Evolutionary conservation across 1,139 yeast genomes (phyloP).

Genomic region (Magnusiomyces magnusii): DNA sequence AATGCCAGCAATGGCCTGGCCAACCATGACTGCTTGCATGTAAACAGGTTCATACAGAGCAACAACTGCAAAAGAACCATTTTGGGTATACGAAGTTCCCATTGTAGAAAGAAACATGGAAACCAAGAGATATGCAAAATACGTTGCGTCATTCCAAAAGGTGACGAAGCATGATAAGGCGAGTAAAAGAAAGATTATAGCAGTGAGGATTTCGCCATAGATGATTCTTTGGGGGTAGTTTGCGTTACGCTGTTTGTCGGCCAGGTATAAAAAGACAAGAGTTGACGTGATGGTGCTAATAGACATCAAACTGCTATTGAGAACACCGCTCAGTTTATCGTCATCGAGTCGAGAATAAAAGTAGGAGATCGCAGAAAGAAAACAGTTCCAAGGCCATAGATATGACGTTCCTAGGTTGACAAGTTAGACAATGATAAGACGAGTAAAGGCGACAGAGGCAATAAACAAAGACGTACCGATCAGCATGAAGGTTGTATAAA

Average conservation of each 20-base stretch:
- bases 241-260: conserved; percentile 58
- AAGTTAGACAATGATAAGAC: conserved; percentile 8
- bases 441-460: too few relatives aligned
- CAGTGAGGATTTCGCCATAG: conserved; percentile 51
- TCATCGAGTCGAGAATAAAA: conserved; percentile 48
- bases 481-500: neutral
- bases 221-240: conserved; percentile 54
- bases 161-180: conserved; percentile 33
- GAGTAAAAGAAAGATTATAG: conserved; percentile 44
- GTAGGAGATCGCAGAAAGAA: conserved; percentile 78
- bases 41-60: conserved; percentile 69
- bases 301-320: conserved; percentile 85
- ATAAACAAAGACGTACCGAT: conserved; percentile 4
- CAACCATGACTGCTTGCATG: conserved; percentile 87
- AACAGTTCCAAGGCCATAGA: conserved; percentile 97
- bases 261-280: conserved; percentile 51
- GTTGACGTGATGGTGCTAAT: conserved; percentile 71
- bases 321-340: conserved; percentile 36
- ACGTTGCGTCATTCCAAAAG: conserved; percentile 38
- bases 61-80: conserved; percentile 84
- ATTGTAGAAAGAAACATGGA: conserved; percentile 39
- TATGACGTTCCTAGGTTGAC: conserved; percentile 20
- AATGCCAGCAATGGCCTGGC: conserved; percentile 92
- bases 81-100: conserved; percentile 66
- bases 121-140: conserved; percentile 38